Conservation (phyloP, 2,329 filamentous ascomycete species). For the Talaromyces sp. region DNA sequence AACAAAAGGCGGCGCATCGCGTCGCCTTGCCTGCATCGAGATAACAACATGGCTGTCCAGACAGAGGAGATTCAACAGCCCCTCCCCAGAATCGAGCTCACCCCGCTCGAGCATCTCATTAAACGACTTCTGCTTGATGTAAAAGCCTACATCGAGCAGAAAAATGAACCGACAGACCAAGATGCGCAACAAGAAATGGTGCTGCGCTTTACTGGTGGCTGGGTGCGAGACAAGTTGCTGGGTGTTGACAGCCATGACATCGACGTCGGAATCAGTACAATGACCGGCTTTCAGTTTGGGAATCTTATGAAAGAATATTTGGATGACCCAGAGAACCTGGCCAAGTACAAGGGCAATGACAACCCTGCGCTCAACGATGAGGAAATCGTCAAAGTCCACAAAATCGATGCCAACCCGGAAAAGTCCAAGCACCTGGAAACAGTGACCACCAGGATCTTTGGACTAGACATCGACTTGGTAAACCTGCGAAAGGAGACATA, state of each 20-base stretch:
- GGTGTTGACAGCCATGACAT: slow-evolving; percentile 44
- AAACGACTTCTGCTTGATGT: slow-evolving; percentile 75
- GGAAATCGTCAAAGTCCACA: slow-evolving; percentile 72
- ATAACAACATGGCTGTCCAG: slow-evolving; percentile 4
- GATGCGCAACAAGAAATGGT: slow-evolving; percentile 40
- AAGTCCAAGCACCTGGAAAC: slow-evolving; percentile 97
- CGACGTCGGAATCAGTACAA: slow-evolving; percentile 45
- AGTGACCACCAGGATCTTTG: slow-evolving; percentile 77
- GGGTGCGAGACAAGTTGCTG: slow-evolving; percentile 47
- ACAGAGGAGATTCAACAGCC: slow-evolving; percentile 7
- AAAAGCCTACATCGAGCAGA: slow-evolving; percentile 57
- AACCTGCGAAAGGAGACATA: slow-evolving; percentile 93
- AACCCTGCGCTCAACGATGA: slow-evolving; percentile 49
- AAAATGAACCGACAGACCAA: not conserved
- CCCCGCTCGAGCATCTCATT: slow-evolving; percentile 64
- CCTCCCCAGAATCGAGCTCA: slow-evolving; percentile 53
- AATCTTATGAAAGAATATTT: slow-evolving; percentile 39
- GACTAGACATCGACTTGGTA: slow-evolving; percentile 86
- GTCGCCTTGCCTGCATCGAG: slow-evolving; percentile 10
- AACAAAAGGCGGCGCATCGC: slow-evolving; percentile 28
- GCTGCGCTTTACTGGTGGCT: slow-evolving; percentile 45
- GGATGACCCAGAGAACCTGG: slow-evolving; percentile 32
- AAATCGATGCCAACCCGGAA: slow-evolving; percentile 85
- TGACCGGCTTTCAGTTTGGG: slow-evolving; percentile 46
- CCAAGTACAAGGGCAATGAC: slow-evolving; percentile 40